phyloP scores from a whole-genome alignment of 2,329 filamentous ascomycete genomes.

The Colletotrichum acutatum region DNA sequence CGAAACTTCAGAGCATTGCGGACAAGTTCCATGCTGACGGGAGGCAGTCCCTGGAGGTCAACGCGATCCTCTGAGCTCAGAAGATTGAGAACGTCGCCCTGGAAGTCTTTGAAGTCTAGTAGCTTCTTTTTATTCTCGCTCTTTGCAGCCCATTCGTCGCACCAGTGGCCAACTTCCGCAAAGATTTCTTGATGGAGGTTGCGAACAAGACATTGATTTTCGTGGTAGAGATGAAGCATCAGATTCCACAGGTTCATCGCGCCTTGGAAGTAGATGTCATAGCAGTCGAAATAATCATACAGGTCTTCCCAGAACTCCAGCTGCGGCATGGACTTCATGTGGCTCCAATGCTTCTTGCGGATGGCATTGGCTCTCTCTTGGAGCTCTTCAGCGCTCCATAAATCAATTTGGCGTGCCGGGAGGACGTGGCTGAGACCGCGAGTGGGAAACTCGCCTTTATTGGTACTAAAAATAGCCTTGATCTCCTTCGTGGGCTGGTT shows the following conservation, averaged over 20 bases:
- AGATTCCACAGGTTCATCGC: slow-evolving; percentile 61
- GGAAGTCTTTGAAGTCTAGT: slow-evolving; percentile 38
- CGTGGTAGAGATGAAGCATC: slow-evolving; percentile 51
- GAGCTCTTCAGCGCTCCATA: slow-evolving; percentile 54
- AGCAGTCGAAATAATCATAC: slow-evolving; percentile 59
- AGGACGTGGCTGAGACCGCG: slow-evolving; percentile 43
- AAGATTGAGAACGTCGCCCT: slow-evolving; percentile 42
- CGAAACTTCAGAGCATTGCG: slow-evolving; percentile 47
- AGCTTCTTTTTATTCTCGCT: slow-evolving; percentile 46
- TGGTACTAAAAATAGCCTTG: slow-evolving; percentile 54
- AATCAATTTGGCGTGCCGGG: slow-evolving; percentile 42
- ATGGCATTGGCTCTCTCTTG: slow-evolving; percentile 52
- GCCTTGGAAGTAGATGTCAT: slow-evolving; percentile 59
- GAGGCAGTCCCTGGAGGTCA: slow-evolving; percentile 43
- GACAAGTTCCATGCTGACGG: slow-evolving; percentile 45
- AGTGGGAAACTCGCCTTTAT: slow-evolving; percentile 42
- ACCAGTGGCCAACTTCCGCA: slow-evolving; percentile 49
- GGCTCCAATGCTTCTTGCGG: slow-evolving; percentile 48
- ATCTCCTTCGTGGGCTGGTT: slow-evolving; percentile 44
- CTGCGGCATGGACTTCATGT: slow-evolving; percentile 47
- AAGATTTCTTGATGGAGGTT: slow-evolving; percentile 39
- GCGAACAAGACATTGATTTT: slow-evolving; percentile 49
- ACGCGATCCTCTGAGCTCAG: slow-evolving; percentile 42
- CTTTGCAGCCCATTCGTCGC: slow-evolving; percentile 48
- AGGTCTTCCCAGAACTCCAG: slow-evolving; percentile 52